Percentiles rank a stretch among this genome's conserved stretches.
Conservation (phyloP, 129 eudicot genomes). For the Glebionis coronaria region DNA sequence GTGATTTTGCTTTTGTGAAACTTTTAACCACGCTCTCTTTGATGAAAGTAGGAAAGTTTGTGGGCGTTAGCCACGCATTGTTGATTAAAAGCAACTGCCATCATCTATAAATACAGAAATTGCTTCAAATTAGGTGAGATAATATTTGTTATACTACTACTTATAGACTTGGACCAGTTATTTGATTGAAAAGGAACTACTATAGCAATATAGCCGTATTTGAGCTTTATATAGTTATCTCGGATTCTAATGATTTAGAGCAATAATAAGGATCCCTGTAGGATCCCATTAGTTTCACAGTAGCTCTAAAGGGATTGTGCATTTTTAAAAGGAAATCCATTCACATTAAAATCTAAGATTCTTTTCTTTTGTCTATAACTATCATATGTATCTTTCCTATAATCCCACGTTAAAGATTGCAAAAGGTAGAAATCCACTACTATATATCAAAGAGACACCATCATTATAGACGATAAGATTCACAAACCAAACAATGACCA, state of each 20-base stretch:
- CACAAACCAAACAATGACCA: conserved; percentile 21
- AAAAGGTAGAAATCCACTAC: conserved; percentile 16
- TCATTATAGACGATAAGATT: conserved; percentile 19
- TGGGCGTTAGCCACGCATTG: conserved; percentile 12
- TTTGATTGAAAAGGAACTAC: background rate
- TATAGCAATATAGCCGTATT: background rate
- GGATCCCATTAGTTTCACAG: background rate
- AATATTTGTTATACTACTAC: background rate
- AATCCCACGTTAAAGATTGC: conserved; percentile 15
- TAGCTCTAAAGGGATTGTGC: conserved; percentile 16
- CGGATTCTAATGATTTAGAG: background rate
- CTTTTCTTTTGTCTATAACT: conserved; percentile 3
- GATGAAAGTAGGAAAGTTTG: conserved; percentile 20
- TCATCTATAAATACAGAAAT: conserved; percentile 15
- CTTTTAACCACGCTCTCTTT: background rate
- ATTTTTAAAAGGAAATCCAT: conserved; percentile 17
- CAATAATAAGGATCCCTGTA: background rate
- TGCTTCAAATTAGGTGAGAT: conserved; percentile 9
- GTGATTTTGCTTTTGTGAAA: conserved; percentile 14
- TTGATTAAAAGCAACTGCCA: conserved; percentile 35
- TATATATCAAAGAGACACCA: conserved; percentile 10
- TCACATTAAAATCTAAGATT: conserved; percentile 16
- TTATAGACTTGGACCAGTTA: conserved; percentile 10
- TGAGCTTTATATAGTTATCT: background rate
- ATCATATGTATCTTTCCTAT: conserved; percentile 6